phyloP scores from a whole-genome alignment of 2,329 filamentous ascomycete species.

The Coniochaeta sp. region DNA sequence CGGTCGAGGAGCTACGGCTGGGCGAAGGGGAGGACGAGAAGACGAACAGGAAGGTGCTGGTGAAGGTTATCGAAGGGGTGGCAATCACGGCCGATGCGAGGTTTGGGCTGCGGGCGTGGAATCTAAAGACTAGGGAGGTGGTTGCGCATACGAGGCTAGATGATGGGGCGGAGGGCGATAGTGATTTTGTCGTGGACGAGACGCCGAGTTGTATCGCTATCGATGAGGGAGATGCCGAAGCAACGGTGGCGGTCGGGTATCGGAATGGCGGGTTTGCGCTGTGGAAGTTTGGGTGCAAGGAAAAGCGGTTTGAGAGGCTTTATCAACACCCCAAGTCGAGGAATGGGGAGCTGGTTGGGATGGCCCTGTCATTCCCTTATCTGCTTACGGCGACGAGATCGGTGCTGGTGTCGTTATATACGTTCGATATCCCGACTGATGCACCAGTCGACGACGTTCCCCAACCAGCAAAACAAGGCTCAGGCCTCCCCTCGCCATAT shows the following conservation, averaged over 20 bases:
- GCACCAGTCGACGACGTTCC: conserved; percentile 1
- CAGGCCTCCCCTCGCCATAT: conserved; percentile 32
- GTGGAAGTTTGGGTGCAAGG: conserved; percentile 51
- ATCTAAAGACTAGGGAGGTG: conserved; percentile 55
- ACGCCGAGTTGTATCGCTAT: conserved; percentile 60
- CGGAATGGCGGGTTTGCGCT: conserved; percentile 63
- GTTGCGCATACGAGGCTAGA: conserved; percentile 42
- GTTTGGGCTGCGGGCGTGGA: conserved; percentile 73
- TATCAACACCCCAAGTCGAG: conserved; percentile 57
- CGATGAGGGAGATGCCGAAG: conserved; percentile 40
- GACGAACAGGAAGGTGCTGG: conserved; percentile 53
- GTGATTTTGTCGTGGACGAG: conserved; percentile 7
- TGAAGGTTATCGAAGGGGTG: conserved; percentile 69
- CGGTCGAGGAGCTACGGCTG: conserved; percentile 65
- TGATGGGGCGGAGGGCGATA: conserved; percentile 12
- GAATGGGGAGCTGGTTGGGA: conserved; percentile 59
- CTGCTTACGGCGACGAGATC: conserved; percentile 70
- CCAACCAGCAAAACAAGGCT: not conserved
- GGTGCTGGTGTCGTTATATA: conserved; percentile 71
- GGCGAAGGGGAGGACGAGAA: conserved; percentile 13
- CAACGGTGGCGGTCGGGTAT: conserved; percentile 65
- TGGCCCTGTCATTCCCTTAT: conserved; percentile 70
- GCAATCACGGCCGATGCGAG: conserved; percentile 68
- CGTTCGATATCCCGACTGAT: conserved; percentile 36
- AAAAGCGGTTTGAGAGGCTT: conserved; percentile 34